Evolutionary conservation across 805 yeast species (phyloP), one percentile per base, ranked within the genome.

Genomic region (Wickerhamiella brachini): DNA sequence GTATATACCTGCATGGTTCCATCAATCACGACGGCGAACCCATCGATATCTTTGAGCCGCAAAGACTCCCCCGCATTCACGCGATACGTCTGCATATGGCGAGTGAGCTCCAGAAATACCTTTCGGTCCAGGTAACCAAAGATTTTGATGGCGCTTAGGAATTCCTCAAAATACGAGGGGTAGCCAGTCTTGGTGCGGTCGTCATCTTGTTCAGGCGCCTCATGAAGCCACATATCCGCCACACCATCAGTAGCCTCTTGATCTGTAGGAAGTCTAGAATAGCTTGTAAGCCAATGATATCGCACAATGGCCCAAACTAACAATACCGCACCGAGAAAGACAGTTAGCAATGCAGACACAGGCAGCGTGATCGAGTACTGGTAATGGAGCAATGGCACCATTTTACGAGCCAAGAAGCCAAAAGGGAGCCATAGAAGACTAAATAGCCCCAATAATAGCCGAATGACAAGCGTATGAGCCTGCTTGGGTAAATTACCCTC

Each of bases 121-220:
- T 85, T 83, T 54, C 82, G 76, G 57, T 90, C 97, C 47, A 90
- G 71, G 65, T 90, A 90, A 1, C 97, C 97, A 69, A 90, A 93
- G 6, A 93, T 83, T 66, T 87, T 88, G 56, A 93, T 85, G 2
- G 96, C 97, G 48, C 85, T 77, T 45, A 90, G 68, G 59, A 90
- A 90, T 51, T 89, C 95, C 64, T 90, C 96, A 49, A 90, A 69
- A 61, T 87, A 89, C 46, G 85, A 81, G 1, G 83, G 68, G 45
- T 77, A 67, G 5, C 75, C 69, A 7, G 75, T 65, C 45, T 77
- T 71, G 24, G 66, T 60, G 6, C 5, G n/a, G 44, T 68, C 69
- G 15, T 52, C 55, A 20, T 54, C 57, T 48, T 61, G 45, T 56
- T 72, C 70, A 13, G 45, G 38, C 23, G 48, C 51, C 23, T 54